Percentiles rank a stretch among this genome's conserved stretches.
Evolutionary conservation across 352 stramenopile species (phyloP).

Genomic region (Phytopythium aichiense): DNA sequence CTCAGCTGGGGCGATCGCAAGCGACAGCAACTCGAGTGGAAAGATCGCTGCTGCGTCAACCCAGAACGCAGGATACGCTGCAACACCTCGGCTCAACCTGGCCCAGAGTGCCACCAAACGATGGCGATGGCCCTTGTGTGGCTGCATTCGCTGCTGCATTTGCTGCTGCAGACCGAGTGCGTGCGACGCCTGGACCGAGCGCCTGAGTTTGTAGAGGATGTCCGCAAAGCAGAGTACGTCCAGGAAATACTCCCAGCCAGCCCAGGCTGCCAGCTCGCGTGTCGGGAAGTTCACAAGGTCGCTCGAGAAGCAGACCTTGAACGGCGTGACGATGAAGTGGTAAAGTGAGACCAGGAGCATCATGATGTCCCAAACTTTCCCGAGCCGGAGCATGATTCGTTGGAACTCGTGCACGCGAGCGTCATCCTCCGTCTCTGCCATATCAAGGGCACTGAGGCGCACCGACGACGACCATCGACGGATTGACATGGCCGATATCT

Average conservation of each 20-base stretch:
- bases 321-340: constrained; percentile 31
- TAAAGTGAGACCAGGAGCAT: constrained; percentile 50
- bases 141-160: constrained; percentile 1
- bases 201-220: constrained; percentile 31
- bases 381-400: constrained; percentile 25
- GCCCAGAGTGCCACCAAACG: background rate
- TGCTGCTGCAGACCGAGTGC: background rate
- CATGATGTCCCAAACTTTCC: constrained; percentile 41
- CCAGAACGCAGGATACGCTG: constrained; percentile 27
- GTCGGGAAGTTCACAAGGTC: constrained; percentile 27
- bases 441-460: background rate
- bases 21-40: constrained; percentile 37
- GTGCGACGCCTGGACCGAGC: constrained; percentile 13
- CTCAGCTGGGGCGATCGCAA: background rate
- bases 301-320: constrained; percentile 56
- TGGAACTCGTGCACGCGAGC: constrained; percentile 28
- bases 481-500: constrained; percentile 6
- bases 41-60: constrained; percentile 39
- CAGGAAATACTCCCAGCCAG: constrained; percentile 45
- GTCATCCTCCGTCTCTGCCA: constrained; percentile 4
- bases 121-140: background rate
- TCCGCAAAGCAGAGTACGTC: constrained; percentile 47
- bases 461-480: constrained; percentile 7
- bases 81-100: constrained; percentile 4
- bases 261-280: constrained; percentile 29